Conservation (phyloP, 1,284 basidiomycete species). For the Irpex rosettiformis region DNA sequence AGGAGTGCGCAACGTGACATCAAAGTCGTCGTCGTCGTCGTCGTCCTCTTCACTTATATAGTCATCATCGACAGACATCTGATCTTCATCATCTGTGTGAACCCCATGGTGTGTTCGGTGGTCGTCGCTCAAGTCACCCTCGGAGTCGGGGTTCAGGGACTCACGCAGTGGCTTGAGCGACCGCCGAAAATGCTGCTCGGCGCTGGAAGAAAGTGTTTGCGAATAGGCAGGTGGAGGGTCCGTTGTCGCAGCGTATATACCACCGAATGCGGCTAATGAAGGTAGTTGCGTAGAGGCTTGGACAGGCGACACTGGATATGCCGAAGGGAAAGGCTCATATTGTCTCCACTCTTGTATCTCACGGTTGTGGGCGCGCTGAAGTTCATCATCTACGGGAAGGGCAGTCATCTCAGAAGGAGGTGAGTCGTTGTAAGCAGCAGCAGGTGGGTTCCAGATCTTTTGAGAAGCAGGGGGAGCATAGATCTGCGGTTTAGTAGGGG, state of each 20-base stretch:
- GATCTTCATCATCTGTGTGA: constrained; percentile 20
- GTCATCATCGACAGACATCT: constrained; percentile 30
- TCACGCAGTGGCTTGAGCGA: constrained; percentile 65
- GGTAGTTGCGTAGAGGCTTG: constrained; percentile 17
- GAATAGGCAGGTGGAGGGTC: constrained; percentile 12
- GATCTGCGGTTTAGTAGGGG: neutral
- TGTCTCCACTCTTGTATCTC: constrained; percentile 35
- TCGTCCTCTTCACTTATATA: constrained; percentile 42
- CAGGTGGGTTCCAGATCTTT: constrained; percentile 39
- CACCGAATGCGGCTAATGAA: constrained; percentile 16
- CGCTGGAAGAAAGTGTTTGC: constrained; percentile 3
- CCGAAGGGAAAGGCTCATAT: constrained; percentile 51
- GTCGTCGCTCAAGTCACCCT: constrained; percentile 55
- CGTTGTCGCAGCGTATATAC: constrained; percentile 27
- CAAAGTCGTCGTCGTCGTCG: constrained; percentile 62
- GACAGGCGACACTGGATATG: constrained; percentile 33
- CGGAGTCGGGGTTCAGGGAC: constrained; percentile 54
- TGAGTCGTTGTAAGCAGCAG: constrained; percentile 29
- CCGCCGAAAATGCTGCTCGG: constrained; percentile 49
- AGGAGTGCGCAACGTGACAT: constrained; percentile 65
- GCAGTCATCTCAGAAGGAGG: constrained; percentile 7
- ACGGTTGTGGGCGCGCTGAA: neutral
- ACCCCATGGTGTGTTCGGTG: constrained; percentile 25
- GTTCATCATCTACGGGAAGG: constrained; percentile 11
- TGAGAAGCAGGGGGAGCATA: constrained; percentile 14